Conservation (phyloP, 148 eudicot genomes). For the Amaranthus palmeri region DNA sequence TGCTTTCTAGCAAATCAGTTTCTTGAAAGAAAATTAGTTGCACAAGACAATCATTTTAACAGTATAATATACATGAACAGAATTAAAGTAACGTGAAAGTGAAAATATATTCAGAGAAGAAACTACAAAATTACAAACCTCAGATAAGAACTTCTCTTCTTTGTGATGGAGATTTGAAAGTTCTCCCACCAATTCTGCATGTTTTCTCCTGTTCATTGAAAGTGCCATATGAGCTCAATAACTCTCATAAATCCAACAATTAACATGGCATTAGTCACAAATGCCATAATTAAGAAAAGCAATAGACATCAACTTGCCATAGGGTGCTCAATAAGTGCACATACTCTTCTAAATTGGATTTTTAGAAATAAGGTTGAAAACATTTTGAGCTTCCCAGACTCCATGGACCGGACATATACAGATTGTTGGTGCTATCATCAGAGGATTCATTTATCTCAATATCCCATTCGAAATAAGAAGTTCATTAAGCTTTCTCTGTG, state of each 20-base stretch:
- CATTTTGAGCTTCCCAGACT: not conserved
- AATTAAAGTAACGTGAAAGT: not conserved
- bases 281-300: not conserved
- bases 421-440: not conserved
- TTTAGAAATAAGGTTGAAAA: not conserved
- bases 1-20: too few relatives aligned
- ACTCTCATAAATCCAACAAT: not conserved
- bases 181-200: constrained; percentile 87
- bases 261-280: not conserved
- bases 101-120: constrained; percentile 5
- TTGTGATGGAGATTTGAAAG: constrained; percentile 86
- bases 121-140: constrained; percentile 42
- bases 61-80: not conserved
- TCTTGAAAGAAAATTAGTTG: not conserved
- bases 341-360: not conserved
- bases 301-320: not conserved
- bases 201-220: constrained; percentile 70
- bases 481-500: not conserved
- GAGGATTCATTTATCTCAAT: not conserved
- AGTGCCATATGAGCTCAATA: constrained; percentile 5
- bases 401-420: not conserved
- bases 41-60: not conserved
- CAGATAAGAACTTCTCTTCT: constrained; percentile 90
- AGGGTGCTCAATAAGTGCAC: not conserved
- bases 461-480: not conserved